phyloP scores from a whole-genome alignment of 805 yeast genomes.

The Starmerella gropengiesseri region DNA sequence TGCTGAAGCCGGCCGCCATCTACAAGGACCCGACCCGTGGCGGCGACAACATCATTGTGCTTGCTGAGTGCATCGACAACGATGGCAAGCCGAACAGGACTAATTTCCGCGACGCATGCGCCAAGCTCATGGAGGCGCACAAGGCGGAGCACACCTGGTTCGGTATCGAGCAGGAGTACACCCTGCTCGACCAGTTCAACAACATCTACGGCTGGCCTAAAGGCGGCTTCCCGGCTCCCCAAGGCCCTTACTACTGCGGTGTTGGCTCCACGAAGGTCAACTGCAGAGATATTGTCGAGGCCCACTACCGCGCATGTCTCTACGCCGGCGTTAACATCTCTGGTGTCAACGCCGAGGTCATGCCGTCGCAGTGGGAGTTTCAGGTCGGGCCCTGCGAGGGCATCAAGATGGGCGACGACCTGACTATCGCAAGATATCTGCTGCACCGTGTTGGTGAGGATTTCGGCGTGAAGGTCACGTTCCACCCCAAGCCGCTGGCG shows the following conservation, averaged over 20 bases:
- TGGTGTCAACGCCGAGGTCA: conserved; percentile 98
- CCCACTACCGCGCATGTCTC: conserved; percentile 96
- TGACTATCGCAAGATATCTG: conserved; percentile 92
- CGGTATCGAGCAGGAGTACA: conserved; percentile 98
- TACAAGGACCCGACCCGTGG: conserved; percentile 96
- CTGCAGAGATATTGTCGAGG: conserved; percentile 97
- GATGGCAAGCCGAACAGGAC: conserved; percentile 98
- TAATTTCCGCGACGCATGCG: conserved; percentile 96
- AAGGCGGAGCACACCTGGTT: conserved; percentile 81
- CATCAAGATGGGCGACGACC: conserved; percentile 91
- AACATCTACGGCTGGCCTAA: conserved; percentile 97
- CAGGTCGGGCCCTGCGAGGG: conserved; percentile 98
- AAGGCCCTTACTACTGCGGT: conserved; percentile 99
- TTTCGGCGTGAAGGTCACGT: conserved; percentile 94
- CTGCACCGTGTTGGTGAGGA: conserved; percentile 95
- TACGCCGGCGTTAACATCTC: conserved; percentile 83
- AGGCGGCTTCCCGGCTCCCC: conserved; percentile 99
- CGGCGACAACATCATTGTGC: conserved; percentile 91
- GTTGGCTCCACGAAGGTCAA: conserved; percentile 97
- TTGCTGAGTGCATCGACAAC: conserved; percentile 95
- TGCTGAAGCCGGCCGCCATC: conserved; percentile 87
- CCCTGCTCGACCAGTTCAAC: conserved; percentile 83
- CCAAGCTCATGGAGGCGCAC: conserved; percentile 89
- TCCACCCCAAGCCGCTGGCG: conserved; percentile 98
- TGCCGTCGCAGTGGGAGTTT: conserved; percentile 99